phyloP scores from a whole-genome alignment of 208 protist species.

The Herpetomonas samuelpessoai region DNA sequence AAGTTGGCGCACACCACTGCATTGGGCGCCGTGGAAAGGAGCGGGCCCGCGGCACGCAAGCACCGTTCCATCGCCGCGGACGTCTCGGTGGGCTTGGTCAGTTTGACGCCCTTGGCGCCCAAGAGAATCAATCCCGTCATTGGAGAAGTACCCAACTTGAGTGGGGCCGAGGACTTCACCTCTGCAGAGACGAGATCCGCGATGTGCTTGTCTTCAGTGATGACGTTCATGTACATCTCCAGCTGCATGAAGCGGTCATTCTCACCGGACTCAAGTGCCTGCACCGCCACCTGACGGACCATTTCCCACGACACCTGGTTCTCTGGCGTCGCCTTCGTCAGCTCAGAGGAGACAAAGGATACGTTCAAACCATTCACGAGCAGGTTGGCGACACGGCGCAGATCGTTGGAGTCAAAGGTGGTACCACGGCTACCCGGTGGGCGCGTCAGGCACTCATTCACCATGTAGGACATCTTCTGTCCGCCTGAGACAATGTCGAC shows the following conservation, averaged over 20 bases:
- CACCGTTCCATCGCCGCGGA: constrained; percentile 19
- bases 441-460: constrained; percentile 50
- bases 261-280: constrained; percentile 14
- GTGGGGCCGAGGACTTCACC: constrained; percentile 8
- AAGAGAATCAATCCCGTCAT: constrained; percentile 41
- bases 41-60: constrained; percentile 24
- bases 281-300: constrained; percentile 26
- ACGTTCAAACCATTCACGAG: constrained; percentile 39
- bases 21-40: constrained; percentile 18
- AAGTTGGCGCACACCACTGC: constrained; percentile 41
- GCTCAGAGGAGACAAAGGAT: constrained; percentile 42
- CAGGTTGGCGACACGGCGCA: constrained; percentile 32
- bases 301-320: constrained; percentile 47
- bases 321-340: constrained; percentile 11
- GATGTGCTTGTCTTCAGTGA: constrained; percentile 34
- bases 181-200: constrained; percentile 29
- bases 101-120: constrained; percentile 19
- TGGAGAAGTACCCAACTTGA: constrained; percentile 51
- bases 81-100: constrained; percentile 22
- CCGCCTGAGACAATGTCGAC: constrained; percentile 36
- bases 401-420: constrained; percentile 29
- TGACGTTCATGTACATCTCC: constrained; percentile 44
- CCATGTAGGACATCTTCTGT: constrained; percentile 39
- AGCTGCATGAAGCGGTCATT: constrained; percentile 20
- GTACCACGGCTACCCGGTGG: constrained; percentile 2